Evolutionary conservation across 176 grass and related monocot species (phyloP).

Genomic region (Aegilops tauschii): DNA sequence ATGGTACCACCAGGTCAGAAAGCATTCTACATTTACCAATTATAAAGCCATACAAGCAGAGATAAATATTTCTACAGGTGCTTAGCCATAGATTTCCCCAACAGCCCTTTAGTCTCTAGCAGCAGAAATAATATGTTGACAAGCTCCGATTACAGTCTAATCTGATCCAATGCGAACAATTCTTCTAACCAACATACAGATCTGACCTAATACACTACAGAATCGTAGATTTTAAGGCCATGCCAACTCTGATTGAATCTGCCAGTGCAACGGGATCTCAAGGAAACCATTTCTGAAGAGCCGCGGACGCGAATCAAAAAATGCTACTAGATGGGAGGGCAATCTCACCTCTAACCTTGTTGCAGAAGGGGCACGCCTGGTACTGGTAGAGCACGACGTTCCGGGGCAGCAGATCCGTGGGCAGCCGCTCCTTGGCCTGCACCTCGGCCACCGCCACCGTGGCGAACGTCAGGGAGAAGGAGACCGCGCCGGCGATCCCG

Average conservation of each 20-base stretch:
- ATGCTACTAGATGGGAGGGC: not conserved
- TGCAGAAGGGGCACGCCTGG: slow-evolving; percentile 95
- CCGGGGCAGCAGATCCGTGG: slow-evolving; percentile 55
- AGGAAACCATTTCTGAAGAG: not conserved
- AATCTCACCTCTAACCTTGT: slow-evolving; percentile 89
- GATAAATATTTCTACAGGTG: not conserved
- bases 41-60: not conserved
- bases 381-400: slow-evolving; percentile 93
- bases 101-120: not conserved
- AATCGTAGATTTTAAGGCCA: not conserved
- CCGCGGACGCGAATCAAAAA: not conserved
- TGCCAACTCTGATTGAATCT: not conserved
- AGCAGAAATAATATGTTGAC: not conserved
- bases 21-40: not conserved
- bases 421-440: slow-evolving; percentile 70
- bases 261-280: not conserved
- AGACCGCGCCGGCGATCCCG: slow-evolving; percentile 66
- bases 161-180: not conserved
- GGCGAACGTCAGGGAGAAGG: slow-evolving; percentile 75
- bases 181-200: not conserved
- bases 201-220: not conserved
- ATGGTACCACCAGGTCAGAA: not conserved
- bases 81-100: not conserved
- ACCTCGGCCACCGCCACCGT: slow-evolving; percentile 51
- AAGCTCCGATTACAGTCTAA: not conserved